Evolutionary conservation across 2,329 filamentous ascomycete genomes (phyloP).

Genomic region (Pseudopyricularia cyperi): DNA sequence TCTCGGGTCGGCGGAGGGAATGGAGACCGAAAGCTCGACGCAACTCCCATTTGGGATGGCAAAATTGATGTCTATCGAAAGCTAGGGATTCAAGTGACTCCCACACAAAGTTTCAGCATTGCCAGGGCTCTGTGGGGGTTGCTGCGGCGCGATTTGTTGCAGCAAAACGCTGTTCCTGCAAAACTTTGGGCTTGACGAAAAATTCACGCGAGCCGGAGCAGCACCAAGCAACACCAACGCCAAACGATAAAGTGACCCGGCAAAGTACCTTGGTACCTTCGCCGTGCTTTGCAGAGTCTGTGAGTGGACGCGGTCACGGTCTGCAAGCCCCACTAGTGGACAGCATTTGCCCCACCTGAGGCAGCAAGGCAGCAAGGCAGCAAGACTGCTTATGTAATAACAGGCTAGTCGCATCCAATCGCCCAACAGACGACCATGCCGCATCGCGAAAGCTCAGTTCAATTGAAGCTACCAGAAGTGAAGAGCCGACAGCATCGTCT

Average conservation of each 20-base stretch:
- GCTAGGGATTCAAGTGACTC: conserved; percentile 29
- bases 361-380: neutral
- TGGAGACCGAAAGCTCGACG: conserved; percentile 39
- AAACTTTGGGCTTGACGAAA: conserved; percentile 30
- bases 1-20: conserved; percentile 24
- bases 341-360: neutral
- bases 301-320: too few species aligned
- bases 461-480: neutral
- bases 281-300: neutral
- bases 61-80: conserved; percentile 43
- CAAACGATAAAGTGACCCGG: neutral
- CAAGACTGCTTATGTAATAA: neutral
- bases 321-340: too few species aligned
- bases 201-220: conserved; percentile 2
- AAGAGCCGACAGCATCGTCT: conserved; percentile 2
- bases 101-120: conserved; percentile 40
- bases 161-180: conserved; percentile 33
- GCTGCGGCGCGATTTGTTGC: conserved; percentile 29
- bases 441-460: neutral
- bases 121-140: conserved; percentile 33
- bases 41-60: conserved; percentile 42
- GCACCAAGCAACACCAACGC: neutral
- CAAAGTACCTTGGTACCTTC: neutral
- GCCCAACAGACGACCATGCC: neutral
- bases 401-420: neutral